phyloP scores from a whole-genome alignment of 2,329 filamentous ascomycete genomes.

The Trichophyton equinum region DNA sequence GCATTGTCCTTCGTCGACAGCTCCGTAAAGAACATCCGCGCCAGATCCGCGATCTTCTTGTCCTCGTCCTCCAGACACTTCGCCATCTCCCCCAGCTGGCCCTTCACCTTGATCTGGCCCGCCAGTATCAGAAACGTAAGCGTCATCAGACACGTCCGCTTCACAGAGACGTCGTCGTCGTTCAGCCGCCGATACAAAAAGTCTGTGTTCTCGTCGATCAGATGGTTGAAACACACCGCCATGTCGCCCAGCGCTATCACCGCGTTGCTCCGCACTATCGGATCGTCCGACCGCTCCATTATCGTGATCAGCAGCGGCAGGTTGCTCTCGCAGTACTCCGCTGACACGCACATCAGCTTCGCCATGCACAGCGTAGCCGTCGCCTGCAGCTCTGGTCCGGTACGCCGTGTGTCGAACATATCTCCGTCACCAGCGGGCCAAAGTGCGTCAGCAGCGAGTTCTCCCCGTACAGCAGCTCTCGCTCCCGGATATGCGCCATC shows the following conservation, averaged over 20 bases:
- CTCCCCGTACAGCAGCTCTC: slow-evolving; percentile 70
- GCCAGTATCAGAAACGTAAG: slow-evolving; percentile 93
- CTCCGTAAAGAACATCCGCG: slow-evolving; percentile 97
- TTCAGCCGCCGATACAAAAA: slow-evolving; percentile 91
- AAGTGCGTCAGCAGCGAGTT: slow-evolving; percentile 80
- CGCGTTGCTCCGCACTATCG: slow-evolving; percentile 87
- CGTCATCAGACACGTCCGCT: slow-evolving; percentile 96
- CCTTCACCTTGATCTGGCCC: slow-evolving; percentile 98
- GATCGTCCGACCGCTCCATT: slow-evolving; percentile 84
- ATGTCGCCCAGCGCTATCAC: slow-evolving; percentile 96
- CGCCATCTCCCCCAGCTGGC: slow-evolving; percentile 95
- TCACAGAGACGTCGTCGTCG: slow-evolving; percentile 77
- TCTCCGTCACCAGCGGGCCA: slow-evolving; percentile 80
- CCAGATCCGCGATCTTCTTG: slow-evolving; percentile 82
- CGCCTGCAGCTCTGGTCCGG: slow-evolving; percentile 81
- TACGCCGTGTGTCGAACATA: slow-evolving; percentile 91
- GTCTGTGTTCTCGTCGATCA: slow-evolving; percentile 98
- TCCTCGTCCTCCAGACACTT: slow-evolving; percentile 97
- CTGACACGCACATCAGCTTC: slow-evolving; percentile 97
- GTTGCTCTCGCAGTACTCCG: slow-evolving; percentile 90
- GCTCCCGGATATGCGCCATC: slow-evolving; percentile 71
- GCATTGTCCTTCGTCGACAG: slow-evolving; percentile 97
- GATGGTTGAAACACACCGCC: slow-evolving; percentile 98
- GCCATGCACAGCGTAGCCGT: slow-evolving; percentile 88
- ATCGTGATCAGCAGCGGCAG: slow-evolving; percentile 92